These are phyloP conservation scores for Mortierella sp. DNA, from an alignment of 371 early-diverging fungal genomes.

Conservation along the genomic window DNA sequence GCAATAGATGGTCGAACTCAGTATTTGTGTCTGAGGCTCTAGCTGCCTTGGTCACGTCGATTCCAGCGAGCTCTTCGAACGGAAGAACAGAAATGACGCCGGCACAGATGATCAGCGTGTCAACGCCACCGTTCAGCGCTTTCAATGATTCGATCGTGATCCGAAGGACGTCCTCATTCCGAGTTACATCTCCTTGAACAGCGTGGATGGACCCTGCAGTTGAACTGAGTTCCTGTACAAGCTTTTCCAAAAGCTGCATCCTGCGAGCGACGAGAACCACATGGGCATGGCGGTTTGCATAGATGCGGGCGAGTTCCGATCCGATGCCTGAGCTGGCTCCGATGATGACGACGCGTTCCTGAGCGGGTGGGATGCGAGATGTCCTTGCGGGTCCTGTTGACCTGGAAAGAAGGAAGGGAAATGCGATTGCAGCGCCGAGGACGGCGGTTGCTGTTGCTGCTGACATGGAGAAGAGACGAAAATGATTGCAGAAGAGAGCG, in stretches of 20 bases:
- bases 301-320: constrained; percentile 71
- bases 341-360: constrained; percentile 78
- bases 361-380: constrained; percentile 19
- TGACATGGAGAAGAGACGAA: neutral
- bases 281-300: constrained; percentile 77
- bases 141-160: constrained; percentile 28
- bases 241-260: constrained; percentile 57
- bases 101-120: constrained; percentile 77
- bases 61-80: constrained; percentile 69
- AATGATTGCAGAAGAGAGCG: neutral
- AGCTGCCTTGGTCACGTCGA: constrained; percentile 16
- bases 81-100: constrained; percentile 74
- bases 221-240: constrained; percentile 55
- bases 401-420: constrained; percentile 2
- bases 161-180: constrained; percentile 25
- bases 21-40: neutral
- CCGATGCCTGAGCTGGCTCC: constrained; percentile 91
- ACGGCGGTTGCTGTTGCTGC: constrained; percentile 10
- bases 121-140: constrained; percentile 57
- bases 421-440: constrained; percentile 11
- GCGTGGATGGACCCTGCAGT: constrained; percentile 31
- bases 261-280: constrained; percentile 80
- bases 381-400: constrained; percentile 22
- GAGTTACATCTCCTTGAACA: constrained; percentile 35
- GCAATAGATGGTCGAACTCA: constrained; percentile 21